Conservation (phyloP, 2,329 filamentous ascomycete species). For the Microdochium nivale region DNA sequence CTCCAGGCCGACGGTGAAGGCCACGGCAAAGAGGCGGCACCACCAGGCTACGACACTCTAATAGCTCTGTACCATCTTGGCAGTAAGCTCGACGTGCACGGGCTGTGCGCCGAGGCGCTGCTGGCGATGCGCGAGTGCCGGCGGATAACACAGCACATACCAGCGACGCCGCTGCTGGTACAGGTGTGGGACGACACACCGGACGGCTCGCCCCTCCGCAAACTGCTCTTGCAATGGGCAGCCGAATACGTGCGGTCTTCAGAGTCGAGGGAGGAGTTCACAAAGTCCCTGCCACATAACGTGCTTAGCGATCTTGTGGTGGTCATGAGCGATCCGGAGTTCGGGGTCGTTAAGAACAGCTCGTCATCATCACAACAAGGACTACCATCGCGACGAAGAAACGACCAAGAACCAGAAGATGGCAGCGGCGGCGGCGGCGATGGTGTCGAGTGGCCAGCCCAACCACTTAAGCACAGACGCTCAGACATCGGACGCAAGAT, state of each 20-base stretch:
- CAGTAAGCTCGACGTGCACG: slow-evolving; percentile 39
- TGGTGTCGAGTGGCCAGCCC: slow-evolving; percentile 1
- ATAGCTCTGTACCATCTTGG: slow-evolving; percentile 50
- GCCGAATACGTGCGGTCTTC: slow-evolving; percentile 55
- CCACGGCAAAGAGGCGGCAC: too few species aligned
- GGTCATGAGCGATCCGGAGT: slow-evolving; percentile 48
- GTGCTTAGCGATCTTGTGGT: slow-evolving; percentile 55
- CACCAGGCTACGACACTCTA: slow-evolving; percentile 44
- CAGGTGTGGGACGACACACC: slow-evolving; percentile 55
- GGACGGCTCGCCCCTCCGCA: slow-evolving; percentile 49
- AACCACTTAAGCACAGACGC: slow-evolving; percentile 28
- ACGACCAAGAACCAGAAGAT: slow-evolving; percentile 37
- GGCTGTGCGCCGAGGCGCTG: slow-evolving; percentile 47
- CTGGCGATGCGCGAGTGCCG: slow-evolving; percentile 50
- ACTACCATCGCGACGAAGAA: slow-evolving; percentile 31
- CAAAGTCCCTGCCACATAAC: slow-evolving; percentile 51
- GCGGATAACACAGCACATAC: slow-evolving; percentile 43
- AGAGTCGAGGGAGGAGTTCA: slow-evolving; percentile 47
- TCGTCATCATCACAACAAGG: slow-evolving; percentile 9
- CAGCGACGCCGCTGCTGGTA: slow-evolving; percentile 48
- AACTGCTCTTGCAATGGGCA: slow-evolving; percentile 51
- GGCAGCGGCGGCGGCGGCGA: slow-evolving; percentile 29
- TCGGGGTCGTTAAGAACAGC: slow-evolving; percentile 7
- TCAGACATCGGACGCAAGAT: slow-evolving; percentile 17
- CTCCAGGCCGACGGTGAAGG: slow-evolving; percentile 30